These are phyloP conservation scores for Russula ochroleuca DNA, from an alignment of 768 basidiomycete genomes.

Conservation along the genomic window DNA sequence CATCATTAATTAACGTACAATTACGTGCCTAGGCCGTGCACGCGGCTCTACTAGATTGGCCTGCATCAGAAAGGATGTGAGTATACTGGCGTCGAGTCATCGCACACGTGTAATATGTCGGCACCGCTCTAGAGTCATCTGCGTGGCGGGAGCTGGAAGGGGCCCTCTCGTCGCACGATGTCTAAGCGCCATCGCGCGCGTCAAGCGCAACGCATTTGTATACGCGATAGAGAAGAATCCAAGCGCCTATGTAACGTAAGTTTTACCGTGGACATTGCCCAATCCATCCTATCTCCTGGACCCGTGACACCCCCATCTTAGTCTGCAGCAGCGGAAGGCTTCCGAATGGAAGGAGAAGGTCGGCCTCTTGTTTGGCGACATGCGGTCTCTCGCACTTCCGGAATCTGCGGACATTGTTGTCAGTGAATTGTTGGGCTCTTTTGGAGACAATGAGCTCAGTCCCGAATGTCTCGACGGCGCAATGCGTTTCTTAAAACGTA, in stretches of 20 bases:
- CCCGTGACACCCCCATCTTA: conserved; percentile 33
- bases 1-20: neutral
- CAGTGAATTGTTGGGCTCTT: conserved; percentile 93
- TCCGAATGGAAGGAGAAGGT: conserved; percentile 82
- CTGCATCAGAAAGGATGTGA: conserved; percentile 57
- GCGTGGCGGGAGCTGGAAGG: conserved; percentile 91
- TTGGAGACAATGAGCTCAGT: conserved; percentile 97
- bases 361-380: conserved; percentile 87
- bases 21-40: conserved; percentile 59
- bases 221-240: conserved; percentile 97
- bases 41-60: conserved; percentile 71
- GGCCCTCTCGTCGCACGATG: conserved; percentile 89
- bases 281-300: conserved; percentile 23
- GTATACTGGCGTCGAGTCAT: conserved; percentile 30
- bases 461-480: conserved; percentile 98
- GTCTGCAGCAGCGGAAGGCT: conserved; percentile 77
- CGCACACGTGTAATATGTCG: neutral
- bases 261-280: conserved; percentile 26
- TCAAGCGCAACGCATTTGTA: conserved; percentile 57
- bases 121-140: conserved; percentile 56
- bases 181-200: conserved; percentile 67
- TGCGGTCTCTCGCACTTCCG: conserved; percentile 79
- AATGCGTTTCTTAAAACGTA: conserved; percentile 82
- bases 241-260: conserved; percentile 91
- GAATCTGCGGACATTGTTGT: conserved; percentile 90